Conservation (phyloP, 305 asterid species). For the Striga hermonthica region DNA sequence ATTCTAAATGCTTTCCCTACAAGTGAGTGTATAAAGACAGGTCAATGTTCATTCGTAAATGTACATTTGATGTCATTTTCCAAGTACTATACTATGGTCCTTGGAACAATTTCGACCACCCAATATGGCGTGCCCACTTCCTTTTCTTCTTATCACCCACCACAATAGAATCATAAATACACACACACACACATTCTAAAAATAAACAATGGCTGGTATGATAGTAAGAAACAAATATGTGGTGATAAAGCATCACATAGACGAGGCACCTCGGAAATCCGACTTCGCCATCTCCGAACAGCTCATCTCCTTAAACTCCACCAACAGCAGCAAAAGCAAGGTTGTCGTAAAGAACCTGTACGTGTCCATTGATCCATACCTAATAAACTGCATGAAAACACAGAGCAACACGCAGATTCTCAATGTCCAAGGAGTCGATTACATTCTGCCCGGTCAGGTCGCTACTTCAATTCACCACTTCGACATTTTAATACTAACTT, state of each 20-base stretch:
- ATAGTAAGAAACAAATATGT: conserved; percentile 19
- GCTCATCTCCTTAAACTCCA: background rate
- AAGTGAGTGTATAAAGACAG: too few relatives aligned
- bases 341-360: conserved; percentile 24
- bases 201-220: background rate
- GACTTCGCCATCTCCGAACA: conserved; percentile 23
- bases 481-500: too few relatives aligned
- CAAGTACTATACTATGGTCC: too few relatives aligned
- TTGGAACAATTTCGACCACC: too few relatives aligned
- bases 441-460: conserved; percentile 26
- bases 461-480: background rate
- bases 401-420: background rate
- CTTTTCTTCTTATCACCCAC: too few relatives aligned
- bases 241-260: background rate
- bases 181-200: too few relatives aligned
- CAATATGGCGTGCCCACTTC: too few relatives aligned
- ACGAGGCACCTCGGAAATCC: conserved; percentile 21
- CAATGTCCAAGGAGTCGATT: background rate
- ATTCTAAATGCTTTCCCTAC: too few relatives aligned
- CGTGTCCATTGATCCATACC: conserved; percentile 29
- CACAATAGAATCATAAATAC: too few relatives aligned
- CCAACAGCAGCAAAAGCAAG: background rate
- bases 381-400: conserved; percentile 22
- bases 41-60: too few relatives aligned
- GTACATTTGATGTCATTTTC: too few relatives aligned